Conservation (phyloP, 2,329 filamentous ascomycete genomes). For the Corynespora cassiicola region DNA sequence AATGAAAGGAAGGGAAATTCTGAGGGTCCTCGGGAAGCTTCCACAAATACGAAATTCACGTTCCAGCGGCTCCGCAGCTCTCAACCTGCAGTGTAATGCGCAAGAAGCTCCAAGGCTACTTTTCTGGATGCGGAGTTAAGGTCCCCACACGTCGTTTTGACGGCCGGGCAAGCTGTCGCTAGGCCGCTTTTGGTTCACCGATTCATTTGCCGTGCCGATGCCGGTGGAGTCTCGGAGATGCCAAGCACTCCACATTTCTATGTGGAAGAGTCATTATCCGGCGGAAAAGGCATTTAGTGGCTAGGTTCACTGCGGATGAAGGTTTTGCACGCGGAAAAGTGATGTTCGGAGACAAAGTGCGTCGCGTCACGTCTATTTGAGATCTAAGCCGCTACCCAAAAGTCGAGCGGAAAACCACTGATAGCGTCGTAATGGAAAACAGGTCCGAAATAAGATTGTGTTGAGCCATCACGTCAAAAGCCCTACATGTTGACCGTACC, state of each 20-base stretch:
- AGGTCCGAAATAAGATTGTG: too few species aligned
- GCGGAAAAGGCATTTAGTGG: conserved; percentile 4
- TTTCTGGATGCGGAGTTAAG: conserved; percentile 30
- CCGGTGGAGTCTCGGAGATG: conserved; percentile 29
- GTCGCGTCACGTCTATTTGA: background rate
- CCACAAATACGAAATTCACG: too few species aligned
- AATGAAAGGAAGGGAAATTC: too few species aligned
- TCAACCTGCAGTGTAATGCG: conserved; percentile 15
- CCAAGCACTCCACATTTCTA: conserved; percentile 29
- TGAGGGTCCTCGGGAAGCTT: too few species aligned
- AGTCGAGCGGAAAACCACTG: too few species aligned
- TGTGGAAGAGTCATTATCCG: conserved; percentile 37
- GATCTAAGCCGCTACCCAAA: too few species aligned
- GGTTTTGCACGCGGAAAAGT: background rate
- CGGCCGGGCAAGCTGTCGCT: conserved; percentile 27
- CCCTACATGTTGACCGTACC: too few species aligned
- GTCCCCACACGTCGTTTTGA: conserved; percentile 40
- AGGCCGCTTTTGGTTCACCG: conserved; percentile 31
- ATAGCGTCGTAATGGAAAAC: too few species aligned
- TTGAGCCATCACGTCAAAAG: too few species aligned
- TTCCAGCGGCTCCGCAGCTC: conserved; percentile 19
- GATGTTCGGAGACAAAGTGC: background rate
- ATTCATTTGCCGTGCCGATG: conserved; percentile 40
- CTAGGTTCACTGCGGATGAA: background rate
- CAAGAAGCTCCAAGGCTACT: conserved; percentile 5